A percentile compares a stretch with the other conserved stretches of the same genome.
phyloP scores from a whole-genome alignment of 2,329 filamentous ascomycete genomes.

The Fusarium temperatum region DNA sequence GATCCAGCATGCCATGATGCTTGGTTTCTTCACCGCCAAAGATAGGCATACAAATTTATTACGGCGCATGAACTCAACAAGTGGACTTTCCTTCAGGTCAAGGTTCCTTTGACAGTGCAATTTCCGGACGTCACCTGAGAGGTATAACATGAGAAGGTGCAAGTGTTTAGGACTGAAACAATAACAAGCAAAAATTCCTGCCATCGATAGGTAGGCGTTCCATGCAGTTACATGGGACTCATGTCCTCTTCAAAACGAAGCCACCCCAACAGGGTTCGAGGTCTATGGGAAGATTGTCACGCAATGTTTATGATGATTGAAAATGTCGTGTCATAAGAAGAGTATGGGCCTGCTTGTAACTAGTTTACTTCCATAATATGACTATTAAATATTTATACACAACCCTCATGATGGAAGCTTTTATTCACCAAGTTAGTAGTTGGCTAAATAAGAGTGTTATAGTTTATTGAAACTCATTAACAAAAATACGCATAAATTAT shows the following conservation, averaged over 20 bases:
- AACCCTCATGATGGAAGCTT: not conserved
- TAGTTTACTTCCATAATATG: not conserved
- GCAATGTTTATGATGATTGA: not conserved
- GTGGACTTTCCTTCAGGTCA: not conserved
- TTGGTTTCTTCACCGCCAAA: slow-evolving; percentile 37
- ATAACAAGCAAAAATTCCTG: not conserved
- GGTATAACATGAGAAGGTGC: not conserved
- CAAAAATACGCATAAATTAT: not conserved
- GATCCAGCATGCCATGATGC: slow-evolving; percentile 7
- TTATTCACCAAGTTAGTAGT: not conserved
- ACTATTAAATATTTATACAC: not conserved
- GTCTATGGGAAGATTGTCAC: not conserved
- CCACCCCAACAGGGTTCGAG: not conserved
- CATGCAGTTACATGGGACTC: not conserved
- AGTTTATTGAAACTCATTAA: no score
- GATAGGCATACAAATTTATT: slow-evolving; percentile 9
- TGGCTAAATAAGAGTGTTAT: not conserved
- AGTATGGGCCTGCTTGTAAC: not conserved
- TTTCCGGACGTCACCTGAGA: not conserved
- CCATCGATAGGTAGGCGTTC: not conserved
- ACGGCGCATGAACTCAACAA: slow-evolving; percentile 14
- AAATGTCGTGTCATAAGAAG: not conserved
- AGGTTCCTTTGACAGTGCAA: not conserved
- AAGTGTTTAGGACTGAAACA: not conserved
- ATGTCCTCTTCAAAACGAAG: not conserved